Evolutionary conservation across 2,329 filamentous ascomycete genomes (phyloP), one percentile per base, ranked within the genome.

Genomic region (Botrytis tulipae): DNA sequence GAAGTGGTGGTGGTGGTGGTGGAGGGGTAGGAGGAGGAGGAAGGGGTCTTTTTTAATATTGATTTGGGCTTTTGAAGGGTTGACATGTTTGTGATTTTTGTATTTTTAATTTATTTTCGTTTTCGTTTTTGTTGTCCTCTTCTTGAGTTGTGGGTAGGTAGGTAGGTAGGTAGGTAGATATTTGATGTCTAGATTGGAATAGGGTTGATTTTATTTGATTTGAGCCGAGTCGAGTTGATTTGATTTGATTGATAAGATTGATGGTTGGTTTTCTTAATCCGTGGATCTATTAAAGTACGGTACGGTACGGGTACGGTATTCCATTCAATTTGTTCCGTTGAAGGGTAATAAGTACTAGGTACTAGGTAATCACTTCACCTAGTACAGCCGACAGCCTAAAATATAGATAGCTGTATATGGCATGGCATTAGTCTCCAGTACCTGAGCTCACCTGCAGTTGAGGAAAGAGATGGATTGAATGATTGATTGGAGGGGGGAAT

Each of bases 41-140:
- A 81, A 72, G 84, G 80, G 73, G 86, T 84, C 72, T 88, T 90
- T 80, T 91, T 92, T 25, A 93, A 84, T 74, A 90, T 89, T 75
- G 89, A 84, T 78, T 88, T 91, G 35, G 76, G 75, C 65, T 57
- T 54, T 42, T 74, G 76, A 18, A 73, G 60, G 40, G 78, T 77
- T 54, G 78, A 75, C 80, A 81, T 82, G 3, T n/a, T 72, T 20
- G 35, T 48, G 25, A 9, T 7, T 14, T 7, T 57, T 16, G 7
- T 9, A 35, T 37, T 44, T 20, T 44, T 20, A 22, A 35, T 32
- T 40, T 40, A 5, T 46, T 60, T 65, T 16, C 16, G 22, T 29
- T 54, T 54, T 14, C 48, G 48, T 6, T 14, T 16, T 54, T 7
- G 48, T 54, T 14, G 5, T n/a, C 25, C 25, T 66, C 51, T 18